A percentile compares a stretch with the other conserved stretches of the same genome.
These are phyloP conservation scores for Moesziomyces parantarcticus DNA, from an alignment of 1,284 basidiomycete species.

Conservation along the genomic window DNA sequence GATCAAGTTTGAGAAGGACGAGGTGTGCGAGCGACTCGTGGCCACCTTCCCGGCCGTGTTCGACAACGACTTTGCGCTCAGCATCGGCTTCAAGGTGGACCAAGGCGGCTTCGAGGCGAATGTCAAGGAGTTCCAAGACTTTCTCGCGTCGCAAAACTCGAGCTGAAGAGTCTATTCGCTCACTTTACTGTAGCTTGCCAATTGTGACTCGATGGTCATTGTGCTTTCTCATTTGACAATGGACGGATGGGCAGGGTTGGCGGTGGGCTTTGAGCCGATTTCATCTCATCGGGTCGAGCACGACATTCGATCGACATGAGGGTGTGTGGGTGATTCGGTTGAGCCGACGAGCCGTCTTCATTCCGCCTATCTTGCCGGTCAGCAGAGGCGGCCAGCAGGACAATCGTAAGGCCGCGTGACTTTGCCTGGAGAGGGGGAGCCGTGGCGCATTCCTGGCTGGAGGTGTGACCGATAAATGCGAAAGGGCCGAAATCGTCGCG, in stretches of 20 bases:
- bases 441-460: too few relatives aligned
- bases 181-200: too few relatives aligned
- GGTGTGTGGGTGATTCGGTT: too few relatives aligned
- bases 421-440: background rate
- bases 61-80: conserved; percentile 39
- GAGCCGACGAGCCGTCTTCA: too few relatives aligned
- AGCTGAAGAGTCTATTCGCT: too few relatives aligned
- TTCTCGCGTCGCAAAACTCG: conserved; percentile 10
- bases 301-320: background rate
- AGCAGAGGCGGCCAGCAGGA: too few relatives aligned
- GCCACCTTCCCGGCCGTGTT: conserved; percentile 39
- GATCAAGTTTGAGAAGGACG: conserved; percentile 53
- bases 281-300: too few relatives aligned
- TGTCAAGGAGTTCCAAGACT: conserved; percentile 41
- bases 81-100: conserved; percentile 53
- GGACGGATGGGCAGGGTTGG: too few relatives aligned
- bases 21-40: conserved; percentile 48
- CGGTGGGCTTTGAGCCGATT: too few relatives aligned
- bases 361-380: too few relatives aligned
- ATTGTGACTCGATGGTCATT: too few relatives aligned
- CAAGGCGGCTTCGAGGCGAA: conserved; percentile 43
- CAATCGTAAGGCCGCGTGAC: conserved; percentile 4
- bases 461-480: conserved; percentile 30
- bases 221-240: too few relatives aligned
- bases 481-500: conserved; percentile 9